Evolutionary conservation across 805 yeast species (phyloP), one percentile per base, ranked within the genome.

Genomic region (Cyberlindnera petersonii): DNA sequence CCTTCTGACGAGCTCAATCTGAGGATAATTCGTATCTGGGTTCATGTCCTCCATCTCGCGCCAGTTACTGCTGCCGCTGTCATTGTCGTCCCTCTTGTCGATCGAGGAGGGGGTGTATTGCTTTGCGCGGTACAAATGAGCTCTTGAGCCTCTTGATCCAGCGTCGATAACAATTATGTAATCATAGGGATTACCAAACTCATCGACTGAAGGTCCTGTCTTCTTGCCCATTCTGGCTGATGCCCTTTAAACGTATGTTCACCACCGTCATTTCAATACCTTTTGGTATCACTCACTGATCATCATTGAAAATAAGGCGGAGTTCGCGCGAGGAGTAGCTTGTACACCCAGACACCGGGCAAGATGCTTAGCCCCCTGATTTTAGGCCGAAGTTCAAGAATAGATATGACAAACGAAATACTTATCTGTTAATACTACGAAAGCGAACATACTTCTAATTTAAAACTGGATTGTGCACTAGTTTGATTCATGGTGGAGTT

Each of bases 101-200:
- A n/a, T 3, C 14, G 16, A 4, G 10, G 24, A 8, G 15, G 26
- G 26, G 10, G 20, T 24, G 35, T 33, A 44, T 20, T 26, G 39
- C 22, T 49, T 43, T 4, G 51, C 47, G 4, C 60, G 66, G 58
- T 79, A 79, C 1, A 79, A 68, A 48, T 67, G 76, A 0, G 79
- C 83, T 15, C 86, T 55, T 0, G 83, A 72, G 0, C 86, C 86
- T 41, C 70, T 76, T 3, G 84, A 77, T 0, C 86, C 86, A 1
- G 84, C 75, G 55, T 79, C 86, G 3, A 79, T 71, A 5, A 79
- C 66, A 3, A 79, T 68, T 3, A 79, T 71, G 52, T 78, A 79
- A 53, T 79, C 78, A 42, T 72, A 75, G 1, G 82, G 82, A 1
- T 71, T 57, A 2, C 72, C 73, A 2, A 66, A 55, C 3, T 55